Percentiles rank a stretch among this genome's conserved stretches.
Conservation (phyloP, 75 land plant species). For the Picea sitchensis region DNA sequence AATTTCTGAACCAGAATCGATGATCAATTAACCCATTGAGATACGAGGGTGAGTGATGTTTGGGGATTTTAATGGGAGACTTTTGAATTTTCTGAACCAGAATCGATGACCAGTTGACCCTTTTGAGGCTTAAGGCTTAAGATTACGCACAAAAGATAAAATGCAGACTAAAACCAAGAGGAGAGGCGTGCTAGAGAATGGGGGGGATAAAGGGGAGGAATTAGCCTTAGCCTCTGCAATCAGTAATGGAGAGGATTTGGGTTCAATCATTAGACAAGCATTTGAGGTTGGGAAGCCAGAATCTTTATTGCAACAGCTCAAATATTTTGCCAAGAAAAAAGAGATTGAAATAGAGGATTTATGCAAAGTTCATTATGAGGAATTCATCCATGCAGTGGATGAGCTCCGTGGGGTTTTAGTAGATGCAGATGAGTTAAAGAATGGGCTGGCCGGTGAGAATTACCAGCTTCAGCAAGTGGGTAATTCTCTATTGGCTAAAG, state of each 20-base stretch:
- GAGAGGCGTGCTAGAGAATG: background rate
- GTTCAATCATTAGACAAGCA: conserved; percentile 77
- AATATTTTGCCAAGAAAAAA: conserved; percentile 72
- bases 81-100: background rate
- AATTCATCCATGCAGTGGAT: conserved; percentile 96
- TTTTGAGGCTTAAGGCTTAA: background rate
- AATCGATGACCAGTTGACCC: background rate
- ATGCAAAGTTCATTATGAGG: conserved; percentile 87
- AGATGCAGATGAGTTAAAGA: conserved; percentile 84
- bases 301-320: conserved; percentile 72
- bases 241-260: conserved; percentile 83
- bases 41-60: too few species aligned
- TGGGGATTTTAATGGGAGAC: background rate
- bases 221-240: conserved; percentile 79
- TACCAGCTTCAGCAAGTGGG: conserved; percentile 67
- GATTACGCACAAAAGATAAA: background rate
- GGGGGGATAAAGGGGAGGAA: conserved; percentile 47
- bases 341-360: conserved; percentile 96
- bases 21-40: too few species aligned
- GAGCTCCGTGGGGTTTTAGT: conserved; percentile 85
- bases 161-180: background rate
- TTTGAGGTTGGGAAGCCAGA: conserved; percentile 93
- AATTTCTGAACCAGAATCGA: too few species aligned
- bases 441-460: conserved; percentile 72
- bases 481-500: conserved; percentile 54